Evolutionary conservation across 768 basidiomycete species (phyloP), one percentile per base, ranked within the genome.

Genomic region (Hortiboletus campestris): DNA sequence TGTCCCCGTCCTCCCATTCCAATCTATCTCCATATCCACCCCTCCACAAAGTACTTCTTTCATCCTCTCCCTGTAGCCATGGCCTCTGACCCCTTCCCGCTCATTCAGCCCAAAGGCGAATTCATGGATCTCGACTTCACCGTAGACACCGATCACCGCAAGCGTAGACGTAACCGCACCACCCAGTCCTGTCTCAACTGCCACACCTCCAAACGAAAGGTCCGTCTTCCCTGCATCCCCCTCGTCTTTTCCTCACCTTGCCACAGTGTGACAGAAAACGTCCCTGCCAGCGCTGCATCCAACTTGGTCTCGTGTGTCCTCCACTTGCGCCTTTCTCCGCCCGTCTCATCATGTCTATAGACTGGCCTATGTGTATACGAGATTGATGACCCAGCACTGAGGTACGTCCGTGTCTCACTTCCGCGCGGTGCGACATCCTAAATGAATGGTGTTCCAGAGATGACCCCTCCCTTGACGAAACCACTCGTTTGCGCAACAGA

Each of bases 341-440:
- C 56, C 45, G 1, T 46, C 58, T 61, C 42, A 45, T 49, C 55
- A 3, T 47, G 20, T 16, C 62, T 47, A 3, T 7, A 93, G 90
- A 95, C 94, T 20, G 94, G 94, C 48, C 87, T 95, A 17, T 96
- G 94, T 70, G 92, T 96, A 1, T 96, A 96, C 63, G 94, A 96
- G 67, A 89, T 95, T 60, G 94, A 95, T 68, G 93, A 93, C 72
- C 90, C 90, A 14, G 85, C 88, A 11, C 74, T 89, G 36, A 80
- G 89, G 91, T 89, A 60, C 17, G 59, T 36, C n/a, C 54, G 8
- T 28, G 14, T 19, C 47, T 36, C 46, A 34, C 44, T 6, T 51
- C 47, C 50, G 12, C 43, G 28, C 16, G 17, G 5, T 20, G 7
- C 35, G 16, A 14, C 32, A 29, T 48, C 6, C 51, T 51, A 20